Percentiles rank a stretch among this genome's conserved stretches.
Conservation (phyloP, 2,329 filamentous ascomycete genomes). For the Claviceps sp. region DNA sequence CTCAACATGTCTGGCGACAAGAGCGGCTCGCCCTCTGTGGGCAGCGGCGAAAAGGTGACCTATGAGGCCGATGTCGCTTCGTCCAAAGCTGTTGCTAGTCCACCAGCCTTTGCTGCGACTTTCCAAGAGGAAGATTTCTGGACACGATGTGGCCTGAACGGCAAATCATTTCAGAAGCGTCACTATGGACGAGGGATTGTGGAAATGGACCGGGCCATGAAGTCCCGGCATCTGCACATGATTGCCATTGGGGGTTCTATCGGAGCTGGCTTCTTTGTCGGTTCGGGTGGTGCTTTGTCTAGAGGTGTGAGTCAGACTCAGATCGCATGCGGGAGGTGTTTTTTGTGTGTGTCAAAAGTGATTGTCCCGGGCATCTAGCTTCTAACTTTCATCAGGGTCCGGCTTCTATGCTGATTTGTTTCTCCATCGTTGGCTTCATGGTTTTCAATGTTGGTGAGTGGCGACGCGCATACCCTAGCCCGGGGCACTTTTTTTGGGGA, state of each 20-base stretch:
- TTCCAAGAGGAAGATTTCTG: slow-evolving; percentile 17
- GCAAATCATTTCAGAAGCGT: slow-evolving; percentile 22
- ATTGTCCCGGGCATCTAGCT: not conserved
- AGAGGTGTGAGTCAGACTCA: slow-evolving; percentile 31
- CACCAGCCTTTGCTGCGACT: slow-evolving; percentile 5
- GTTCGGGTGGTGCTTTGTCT: slow-evolving; percentile 39
- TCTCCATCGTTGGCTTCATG: slow-evolving; percentile 44
- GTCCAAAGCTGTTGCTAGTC: slow-evolving; percentile 2
- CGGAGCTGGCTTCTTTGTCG: slow-evolving; percentile 50
- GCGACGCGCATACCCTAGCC: not conserved
- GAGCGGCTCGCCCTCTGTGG: not conserved
- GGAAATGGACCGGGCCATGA: slow-evolving; percentile 34
- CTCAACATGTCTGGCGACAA: slow-evolving; percentile 1
- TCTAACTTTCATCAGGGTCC: slow-evolving; percentile 17
- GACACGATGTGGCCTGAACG: slow-evolving; percentile 23
- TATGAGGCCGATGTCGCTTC: slow-evolving; percentile 1
- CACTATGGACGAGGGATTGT: slow-evolving; percentile 17
- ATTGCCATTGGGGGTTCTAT: slow-evolving; percentile 50
- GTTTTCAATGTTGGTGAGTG: slow-evolving; percentile 23
- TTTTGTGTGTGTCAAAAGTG: not conserved
- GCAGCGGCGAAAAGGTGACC: slow-evolving; percentile 5
- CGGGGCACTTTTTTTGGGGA: not conserved
- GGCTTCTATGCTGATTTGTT: slow-evolving; percentile 33
- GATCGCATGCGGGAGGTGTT: not conserved
- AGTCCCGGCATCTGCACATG: slow-evolving; percentile 47